Conservation (phyloP, 192 early-diverging fungal genomes). For the Umbelopsis isabellina region DNA sequence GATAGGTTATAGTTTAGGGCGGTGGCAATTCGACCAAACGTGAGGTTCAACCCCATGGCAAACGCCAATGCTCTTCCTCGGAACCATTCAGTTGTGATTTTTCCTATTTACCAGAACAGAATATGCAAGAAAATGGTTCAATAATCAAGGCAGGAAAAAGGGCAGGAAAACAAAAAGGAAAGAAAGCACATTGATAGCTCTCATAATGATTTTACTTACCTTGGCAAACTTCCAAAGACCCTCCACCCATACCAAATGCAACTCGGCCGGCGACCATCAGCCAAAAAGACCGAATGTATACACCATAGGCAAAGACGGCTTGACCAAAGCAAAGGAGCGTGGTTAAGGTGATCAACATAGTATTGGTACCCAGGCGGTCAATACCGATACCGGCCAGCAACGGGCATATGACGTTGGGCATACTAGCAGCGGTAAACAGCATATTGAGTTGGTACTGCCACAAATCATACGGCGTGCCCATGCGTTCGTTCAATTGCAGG, state of each 20-base stretch:
- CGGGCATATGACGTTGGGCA: conserved; percentile 47
- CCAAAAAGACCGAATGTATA: conserved; percentile 45
- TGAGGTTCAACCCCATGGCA: conserved; percentile 59
- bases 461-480: conserved; percentile 38
- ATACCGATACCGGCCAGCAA: conserved; percentile 52
- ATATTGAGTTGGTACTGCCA: conserved; percentile 50
- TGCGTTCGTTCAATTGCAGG: conserved; percentile 41
- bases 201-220: conserved; percentile 20
- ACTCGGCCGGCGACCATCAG: conserved; percentile 60
- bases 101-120: not conserved
- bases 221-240: conserved; percentile 64
- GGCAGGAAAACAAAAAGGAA: too few species aligned
- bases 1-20: conserved; percentile 63
- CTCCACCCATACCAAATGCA: conserved; percentile 68
- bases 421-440: conserved; percentile 42
- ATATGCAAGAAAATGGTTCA: too few species aligned
- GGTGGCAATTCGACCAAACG: conserved; percentile 55
- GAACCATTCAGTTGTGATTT: conserved; percentile 66
- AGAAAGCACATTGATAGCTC: not conserved
- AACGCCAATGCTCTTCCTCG: conserved; percentile 59
- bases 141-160: too few species aligned
- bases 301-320: conserved; percentile 61
- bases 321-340: conserved; percentile 57
- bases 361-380: conserved; percentile 52
- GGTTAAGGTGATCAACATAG: conserved; percentile 56